A percentile compares a stretch with the other conserved stretches of the same genome.
Conservation (phyloP, 2,329 filamentous ascomycete species). For the Paramyrothecium sp. region DNA sequence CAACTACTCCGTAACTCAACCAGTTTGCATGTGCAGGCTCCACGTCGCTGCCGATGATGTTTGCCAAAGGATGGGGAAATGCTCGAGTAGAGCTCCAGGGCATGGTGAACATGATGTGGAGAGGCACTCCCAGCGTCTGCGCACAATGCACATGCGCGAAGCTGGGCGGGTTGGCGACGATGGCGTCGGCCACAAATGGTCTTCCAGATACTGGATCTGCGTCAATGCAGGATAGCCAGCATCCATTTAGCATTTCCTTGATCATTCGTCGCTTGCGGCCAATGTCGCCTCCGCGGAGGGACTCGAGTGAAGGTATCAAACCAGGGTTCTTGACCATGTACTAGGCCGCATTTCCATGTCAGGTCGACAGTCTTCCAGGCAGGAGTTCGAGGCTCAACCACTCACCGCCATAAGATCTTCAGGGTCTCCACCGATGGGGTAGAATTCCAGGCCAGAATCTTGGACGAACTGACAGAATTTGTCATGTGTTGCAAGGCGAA, state of each 20-base stretch:
- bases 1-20: constrained; percentile 44
- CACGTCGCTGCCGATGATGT: not conserved
- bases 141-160: constrained; percentile 1
- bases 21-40: constrained; percentile 1
- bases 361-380: no score
- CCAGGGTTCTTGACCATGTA: constrained; percentile 29
- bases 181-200: not conserved
- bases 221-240: constrained; percentile 27
- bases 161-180: not conserved
- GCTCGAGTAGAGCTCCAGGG: not conserved
- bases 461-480: constrained; percentile 49
- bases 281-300: constrained; percentile 22
- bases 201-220: constrained; percentile 11
- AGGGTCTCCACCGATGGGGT: constrained; percentile 53
- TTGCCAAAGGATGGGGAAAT: not conserved
- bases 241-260: constrained; percentile 23
- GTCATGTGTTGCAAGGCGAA: constrained; percentile 68
- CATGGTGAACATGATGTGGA: constrained; percentile 1
- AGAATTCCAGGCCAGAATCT: constrained; percentile 49
- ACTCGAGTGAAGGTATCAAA: constrained; percentile 24
- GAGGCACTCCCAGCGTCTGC: not conserved
- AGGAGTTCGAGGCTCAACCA: not conserved
- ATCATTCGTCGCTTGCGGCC: constrained; percentile 23
- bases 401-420: constrained; percentile 31
- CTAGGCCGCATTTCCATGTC: not conserved